These are phyloP conservation scores for Wallemia hederae DNA, from an alignment of 1,284 basidiomycete species.

Conservation along the genomic window DNA sequence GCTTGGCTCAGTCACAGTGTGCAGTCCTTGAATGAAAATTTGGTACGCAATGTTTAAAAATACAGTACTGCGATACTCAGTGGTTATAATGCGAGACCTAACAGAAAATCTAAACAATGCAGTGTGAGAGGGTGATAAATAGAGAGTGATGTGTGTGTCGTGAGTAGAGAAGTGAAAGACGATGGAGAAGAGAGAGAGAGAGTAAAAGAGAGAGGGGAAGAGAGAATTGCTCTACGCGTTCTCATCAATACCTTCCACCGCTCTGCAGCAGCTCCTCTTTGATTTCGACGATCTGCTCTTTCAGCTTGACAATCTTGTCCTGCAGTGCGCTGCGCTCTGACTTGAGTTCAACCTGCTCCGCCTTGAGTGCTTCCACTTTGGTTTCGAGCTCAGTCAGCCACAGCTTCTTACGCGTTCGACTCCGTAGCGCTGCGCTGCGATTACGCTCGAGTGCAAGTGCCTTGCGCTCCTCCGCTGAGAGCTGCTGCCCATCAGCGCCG, in stretches of 20 bases:
- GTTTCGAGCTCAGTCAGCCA: background rate
- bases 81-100: background rate
- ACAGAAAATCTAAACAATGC: background rate
- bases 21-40: background rate
- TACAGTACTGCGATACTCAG: background rate
- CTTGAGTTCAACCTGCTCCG: background rate
- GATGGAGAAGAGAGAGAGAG: too few species aligned
- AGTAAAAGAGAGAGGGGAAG: too few species aligned
- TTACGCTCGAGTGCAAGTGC: background rate
- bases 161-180: background rate
- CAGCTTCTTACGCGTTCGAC: background rate
- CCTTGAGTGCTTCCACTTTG: background rate
- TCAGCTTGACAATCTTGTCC: background rate
- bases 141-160: too few species aligned
- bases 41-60: background rate
- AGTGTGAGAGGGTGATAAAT: too few species aligned
- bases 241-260: background rate
- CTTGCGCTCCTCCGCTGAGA: background rate
- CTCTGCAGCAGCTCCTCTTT: background rate
- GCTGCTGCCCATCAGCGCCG: background rate
- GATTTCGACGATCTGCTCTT: background rate
- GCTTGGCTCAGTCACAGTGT: too few species aligned
- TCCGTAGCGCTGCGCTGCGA: background rate
- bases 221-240: too few species aligned
- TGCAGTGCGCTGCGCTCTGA: background rate